Evolutionary conservation across 2,329 filamentous ascomycete genomes (phyloP), one percentile per base, ranked within the genome.

Genomic region (Aschersonia sp.): DNA sequence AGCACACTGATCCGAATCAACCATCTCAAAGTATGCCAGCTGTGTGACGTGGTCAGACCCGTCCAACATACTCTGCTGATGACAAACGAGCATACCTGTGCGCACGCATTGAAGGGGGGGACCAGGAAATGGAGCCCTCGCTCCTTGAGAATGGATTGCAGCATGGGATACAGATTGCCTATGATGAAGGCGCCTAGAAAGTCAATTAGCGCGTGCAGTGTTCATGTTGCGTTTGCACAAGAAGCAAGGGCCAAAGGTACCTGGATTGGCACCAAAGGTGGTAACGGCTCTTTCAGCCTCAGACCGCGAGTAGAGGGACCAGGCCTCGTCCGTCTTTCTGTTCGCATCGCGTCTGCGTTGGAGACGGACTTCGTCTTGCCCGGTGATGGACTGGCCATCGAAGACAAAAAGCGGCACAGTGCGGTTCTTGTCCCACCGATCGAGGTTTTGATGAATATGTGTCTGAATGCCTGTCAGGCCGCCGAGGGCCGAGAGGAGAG

Each of bases 321-420:
- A 98, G 4, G 91, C 92, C 50, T 82, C 71, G 54, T 85, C 77
- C 46, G 87, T 88, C 54, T 82, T 81, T 52, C 76, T 66, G 53
- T 83, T 81, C 54, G 87, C 84, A 31, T 73, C 72, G 45, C 75
- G 75, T 30, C 78, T 78, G 44, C 78, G 77, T 54, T 80, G 75
- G 48, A 84, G 73, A 30, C 80, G 71, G 51, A 82, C 73, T 44
- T 85, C 80, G 58, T 89, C 82, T 58, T 85, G 84, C 49, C 84
- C 85, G 40, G 81, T 80, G 51, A 89, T 76, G 40, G 88, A 80
- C 58, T 95, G 78, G 38, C 92, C 92, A 62, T 91, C 86, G 65
- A 98, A 98, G 46, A 98, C 75, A 63, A 98, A 97, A 53, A 94
- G 70, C 2, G 86, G 86, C n/a, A 72, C 78, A 47, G 94, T 82